phyloP scores from a whole-genome alignment of 805 yeast species.

The Ogataea trehalophila region DNA sequence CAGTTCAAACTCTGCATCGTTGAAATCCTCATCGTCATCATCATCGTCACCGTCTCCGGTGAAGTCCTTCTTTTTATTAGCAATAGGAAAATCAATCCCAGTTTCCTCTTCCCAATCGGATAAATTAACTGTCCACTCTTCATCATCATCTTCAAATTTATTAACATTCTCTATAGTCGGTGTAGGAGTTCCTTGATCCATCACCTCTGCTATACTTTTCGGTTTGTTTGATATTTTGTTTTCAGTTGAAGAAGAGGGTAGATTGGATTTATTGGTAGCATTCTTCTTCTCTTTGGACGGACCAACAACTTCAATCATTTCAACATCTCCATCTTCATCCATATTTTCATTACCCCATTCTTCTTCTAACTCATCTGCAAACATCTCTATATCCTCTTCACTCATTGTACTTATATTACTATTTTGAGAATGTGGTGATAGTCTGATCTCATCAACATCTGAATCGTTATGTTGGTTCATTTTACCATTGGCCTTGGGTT shows the following conservation, averaged over 20 bases:
- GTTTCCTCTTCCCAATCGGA: slow-evolving; percentile 27
- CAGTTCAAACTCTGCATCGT: slow-evolving; percentile 12
- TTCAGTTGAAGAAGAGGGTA: not conserved
- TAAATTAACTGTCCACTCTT: slow-evolving; percentile 19
- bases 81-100: slow-evolving; percentile 2
- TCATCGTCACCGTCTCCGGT: not conserved
- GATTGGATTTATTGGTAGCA: not conserved
- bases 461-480: slow-evolving; percentile 5
- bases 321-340: not conserved
- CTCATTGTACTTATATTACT: slow-evolving; percentile 1
- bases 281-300: not conserved
- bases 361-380: slow-evolving; percentile 23
- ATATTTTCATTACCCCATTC: slow-evolving; percentile 11
- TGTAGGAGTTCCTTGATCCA: not conserved
- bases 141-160: slow-evolving; percentile 7
- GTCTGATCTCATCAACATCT: slow-evolving; percentile 17
- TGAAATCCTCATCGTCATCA: slow-evolving; percentile 1
- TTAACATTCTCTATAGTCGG: not conserved
- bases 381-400: slow-evolving; percentile 21
- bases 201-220: slow-evolving; percentile 3
- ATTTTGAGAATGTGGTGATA: slow-evolving; percentile 3
- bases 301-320: not conserved
- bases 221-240: not conserved
- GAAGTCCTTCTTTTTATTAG: not conserved
- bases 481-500: not conserved